Evolutionary conservation across 2,329 filamentous ascomycete species (phyloP), one percentile per base, ranked within the genome.

Genomic region (Ophiostoma fasciatum): DNA sequence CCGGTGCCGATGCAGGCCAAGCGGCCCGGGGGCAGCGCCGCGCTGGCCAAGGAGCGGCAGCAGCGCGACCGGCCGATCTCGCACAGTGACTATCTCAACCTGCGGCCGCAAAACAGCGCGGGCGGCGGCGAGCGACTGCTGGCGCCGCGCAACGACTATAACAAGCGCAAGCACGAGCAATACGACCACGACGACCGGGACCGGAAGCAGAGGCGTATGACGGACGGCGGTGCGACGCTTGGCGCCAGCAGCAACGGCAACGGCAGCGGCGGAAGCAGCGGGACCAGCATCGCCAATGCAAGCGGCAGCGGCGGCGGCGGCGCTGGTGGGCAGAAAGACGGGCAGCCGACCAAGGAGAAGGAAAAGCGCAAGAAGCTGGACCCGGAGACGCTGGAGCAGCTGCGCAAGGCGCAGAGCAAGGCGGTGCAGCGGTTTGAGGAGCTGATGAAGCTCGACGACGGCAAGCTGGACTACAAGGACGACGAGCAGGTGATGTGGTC

Each of bases 81-180:
- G 2, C 37, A 40, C 37, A 46, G 44, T 36, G 44, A 46, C 41
- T 46, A 46, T 25, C 42, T 46, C 18, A 46, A 45, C 23, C 39
- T 46, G 14, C 44, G 44, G 12, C 44, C 44, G 14, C 34, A 39
- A 15, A 44, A 38, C 32, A 35, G 28, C n/a, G 12, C 20, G 25
- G 37, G 33, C 40, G 55, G 57, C 12, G 66, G 68, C 11, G 70
- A 74, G 14, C 60, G 64, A 11, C 36, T 46, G 14, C 17, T 46
- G 35, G 33, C 42, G n/a, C 63, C 65, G 1, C 58, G 67, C 18
- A 62, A 64, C 2, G 71, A 76, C 26, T 56, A 62, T 35, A 78
- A 78, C 56, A 78, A 78, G 56, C 65, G 74, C 34, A 78, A 77
- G 51, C 69, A 76, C 42, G 67, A 63, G 37, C n/a, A n/a, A n/a